A percentile compares a stretch with the other conserved stretches of the same genome.
Conservation (phyloP, 257 asterid species). For the Solanum stenotomum region DNA sequence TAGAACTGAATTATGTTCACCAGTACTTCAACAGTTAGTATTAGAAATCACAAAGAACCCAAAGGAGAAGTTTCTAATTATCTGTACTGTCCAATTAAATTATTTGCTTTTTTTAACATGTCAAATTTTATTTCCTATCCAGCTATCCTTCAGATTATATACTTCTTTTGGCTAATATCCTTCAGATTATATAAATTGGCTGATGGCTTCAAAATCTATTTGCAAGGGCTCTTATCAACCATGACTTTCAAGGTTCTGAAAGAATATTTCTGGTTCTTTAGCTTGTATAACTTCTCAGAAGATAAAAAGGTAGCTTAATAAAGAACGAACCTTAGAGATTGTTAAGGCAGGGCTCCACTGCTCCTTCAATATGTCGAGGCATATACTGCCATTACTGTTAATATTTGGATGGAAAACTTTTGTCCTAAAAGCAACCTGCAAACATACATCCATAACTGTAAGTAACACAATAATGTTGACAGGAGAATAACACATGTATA, state of each 20-base stretch:
- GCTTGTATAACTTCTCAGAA: not conserved
- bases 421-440: conserved; percentile 72
- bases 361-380: conserved; percentile 76
- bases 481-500: not conserved
- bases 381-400: conserved; percentile 71
- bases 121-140: not conserved
- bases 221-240: not conserved
- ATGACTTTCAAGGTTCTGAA: not conserved
- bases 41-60: not conserved
- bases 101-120: not conserved
- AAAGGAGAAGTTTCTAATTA: not conserved
- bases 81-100: not conserved
- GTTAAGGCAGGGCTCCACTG: conserved; percentile 89
- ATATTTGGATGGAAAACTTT: conserved; percentile 75
- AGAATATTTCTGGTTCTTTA: not conserved
- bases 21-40: not conserved
- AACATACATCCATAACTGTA: conserved; percentile 3
- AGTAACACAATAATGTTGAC: not conserved
- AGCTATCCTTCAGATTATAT: not conserved
- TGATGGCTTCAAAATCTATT: not conserved
- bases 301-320: not conserved
- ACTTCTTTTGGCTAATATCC: not conserved
- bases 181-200: not conserved
- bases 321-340: conserved; percentile 48
- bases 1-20: not conserved